These are phyloP conservation scores for Oryza glaberrima DNA, from an alignment of 176 grass and related monocot genomes.

Conservation along the genomic window DNA sequence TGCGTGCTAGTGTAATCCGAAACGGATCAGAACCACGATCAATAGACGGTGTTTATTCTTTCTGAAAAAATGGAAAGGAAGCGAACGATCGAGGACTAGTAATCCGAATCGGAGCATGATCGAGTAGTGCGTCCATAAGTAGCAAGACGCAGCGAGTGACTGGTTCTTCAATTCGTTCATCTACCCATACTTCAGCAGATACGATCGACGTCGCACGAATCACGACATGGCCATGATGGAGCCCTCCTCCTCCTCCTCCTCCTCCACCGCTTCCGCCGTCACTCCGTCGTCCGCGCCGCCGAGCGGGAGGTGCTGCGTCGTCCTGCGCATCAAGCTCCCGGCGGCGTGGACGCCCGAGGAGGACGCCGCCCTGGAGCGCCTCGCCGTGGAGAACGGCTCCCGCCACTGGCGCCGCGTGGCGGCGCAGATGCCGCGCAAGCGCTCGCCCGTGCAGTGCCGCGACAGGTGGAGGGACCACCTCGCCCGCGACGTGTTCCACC, in stretches of 20 bases:
- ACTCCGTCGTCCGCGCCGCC: neutral
- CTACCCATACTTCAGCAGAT: neutral
- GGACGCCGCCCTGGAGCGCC: slow-evolving; percentile 24
- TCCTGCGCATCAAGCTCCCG: neutral
- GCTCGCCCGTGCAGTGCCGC: neutral
- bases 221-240: neutral
- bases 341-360: slow-evolving; percentile 15
- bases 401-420: slow-evolving; percentile 27
- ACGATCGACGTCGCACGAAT: neutral
- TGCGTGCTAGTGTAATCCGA: too few relatives aligned
- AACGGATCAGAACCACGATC: too few relatives aligned
- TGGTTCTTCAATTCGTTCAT: neutral
- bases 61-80: neutral
- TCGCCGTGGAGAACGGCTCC: slow-evolving; percentile 2
- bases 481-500: slow-evolving; percentile 25
- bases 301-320: neutral
- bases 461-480: slow-evolving; percentile 22
- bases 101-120: neutral
- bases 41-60: neutral
- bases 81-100: neutral
- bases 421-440: neutral
- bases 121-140: neutral
- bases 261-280: neutral
- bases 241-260: neutral
- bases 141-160: neutral